Base-by-base conservation (phyloP, 345 rosid genomes). In the Eucalyptus pumila region DNA sequence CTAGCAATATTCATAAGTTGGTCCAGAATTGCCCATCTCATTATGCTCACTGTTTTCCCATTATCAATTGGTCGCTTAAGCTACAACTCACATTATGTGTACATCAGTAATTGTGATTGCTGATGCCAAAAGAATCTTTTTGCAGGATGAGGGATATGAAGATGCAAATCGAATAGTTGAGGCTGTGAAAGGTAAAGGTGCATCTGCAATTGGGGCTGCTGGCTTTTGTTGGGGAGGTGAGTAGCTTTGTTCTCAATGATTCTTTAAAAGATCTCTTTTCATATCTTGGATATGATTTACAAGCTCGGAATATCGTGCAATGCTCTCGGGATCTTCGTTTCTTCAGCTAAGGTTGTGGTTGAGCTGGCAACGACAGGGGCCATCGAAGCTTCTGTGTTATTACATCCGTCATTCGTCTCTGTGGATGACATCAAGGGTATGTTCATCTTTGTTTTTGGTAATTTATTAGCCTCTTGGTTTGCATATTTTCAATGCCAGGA, bases 201-300 rank as follows among this genome's bases (percentile, higher is more conserved):
- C 62, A 56, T 86, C 91, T 69, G 87, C 91, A 52, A 85, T 92
- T 62, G 92, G 93, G 44, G 93, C 93, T 87, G 92, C 91, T 30
- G 92, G 92, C 85, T 91, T 92, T 65, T 92, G 92, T 80, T 91
- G 89, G 90, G 93, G 91, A 17, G 93, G 91, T 91, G 24, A 69
- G 80, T 9, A 34, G 24, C 80, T 34, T 34, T 69, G 24, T 34
- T 69, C 44, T 69, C 44, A 69, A 69, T 9, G 80, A 69, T 69
- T 69, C 80, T 34, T 34, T 34, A 2, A 34, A 69, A 69, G 80
- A 17, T 17, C 44, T 69, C 44, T 69, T 67, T 67, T 9, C 24
- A 69, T 34, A 21, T 40, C 42, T 40, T 40, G 42, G 50, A 16
- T 83, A 13, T 44, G 56, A 37, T 86, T 86, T 86, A 86, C n/a